Evolutionary conservation across 75 land plant species (phyloP), one percentile per base, ranked within the genome.

Genomic region (Pinus albicaulis): DNA sequence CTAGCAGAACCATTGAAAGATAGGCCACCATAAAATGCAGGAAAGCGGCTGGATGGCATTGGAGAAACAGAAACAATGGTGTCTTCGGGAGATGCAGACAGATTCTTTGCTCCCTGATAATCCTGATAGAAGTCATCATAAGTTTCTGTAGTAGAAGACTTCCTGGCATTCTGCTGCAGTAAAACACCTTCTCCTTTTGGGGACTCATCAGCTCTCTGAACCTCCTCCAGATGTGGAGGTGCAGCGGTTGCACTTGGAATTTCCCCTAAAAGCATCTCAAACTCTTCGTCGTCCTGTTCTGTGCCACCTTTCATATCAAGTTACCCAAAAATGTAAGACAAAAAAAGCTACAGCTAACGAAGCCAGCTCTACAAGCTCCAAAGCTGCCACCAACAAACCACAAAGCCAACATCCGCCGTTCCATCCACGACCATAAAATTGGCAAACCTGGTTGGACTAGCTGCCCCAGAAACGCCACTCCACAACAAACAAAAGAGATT

Each of bases 251-350:
- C 87, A 55, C 72, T 86, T 5, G 87, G 87, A 57, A 86, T 86
- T 74, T 86, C 88, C 4, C 83, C 79, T 48, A 86, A 80, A 16
- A 86, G 83, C 79, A 75, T 85, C 62, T 86, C 88, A 59, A 86
- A 84, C 48, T 86, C 88, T 77, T 84, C 80, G 59, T 86, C 88
- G 24, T 86, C 88, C 53, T 86, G 88, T 62, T 84, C 87, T 72
- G 77, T 84, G 20, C 71, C 68, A 36, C 76, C 76, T 38, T 60
- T 59, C 76, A 75, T 75, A 20, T 75, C 19, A 72, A 14, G 31
- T 72, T 36, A 28, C 17, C 15, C 6, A 28, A 69, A 19, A 22
- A 56, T 16, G 20, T 22, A 24, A 23, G 16, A 31, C 56, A 55
- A 52, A 24, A 17, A 13, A 61, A 25, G 56, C 20, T 34, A 62